Conservation (phyloP, 192 early-diverging fungal genomes). For the Coemansia sp. region DNA sequence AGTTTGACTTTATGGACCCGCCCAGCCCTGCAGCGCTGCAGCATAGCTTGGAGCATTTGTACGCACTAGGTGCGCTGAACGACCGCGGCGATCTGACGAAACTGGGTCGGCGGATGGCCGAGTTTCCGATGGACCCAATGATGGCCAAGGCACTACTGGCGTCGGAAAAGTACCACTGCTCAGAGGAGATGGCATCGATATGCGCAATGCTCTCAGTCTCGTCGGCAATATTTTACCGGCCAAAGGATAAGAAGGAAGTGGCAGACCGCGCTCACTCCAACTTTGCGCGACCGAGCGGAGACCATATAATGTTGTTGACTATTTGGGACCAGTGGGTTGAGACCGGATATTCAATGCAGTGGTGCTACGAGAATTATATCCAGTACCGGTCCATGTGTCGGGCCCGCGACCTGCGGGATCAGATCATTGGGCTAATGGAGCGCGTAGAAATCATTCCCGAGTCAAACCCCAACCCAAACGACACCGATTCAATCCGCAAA, state of each 20-base stretch:
- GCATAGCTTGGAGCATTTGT: slow-evolving; percentile 88
- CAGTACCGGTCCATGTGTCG: slow-evolving; percentile 88
- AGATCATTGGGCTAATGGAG: slow-evolving; percentile 89
- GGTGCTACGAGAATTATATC: slow-evolving; percentile 98
- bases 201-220: slow-evolving; percentile 91
- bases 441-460: slow-evolving; percentile 84
- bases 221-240: slow-evolving; percentile 75
- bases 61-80: slow-evolving; percentile 89
- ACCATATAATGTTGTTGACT: slow-evolving; percentile 87
- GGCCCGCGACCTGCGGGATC: slow-evolving; percentile 90
- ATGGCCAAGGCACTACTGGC: slow-evolving; percentile 88
- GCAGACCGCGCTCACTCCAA: slow-evolving; percentile 92
- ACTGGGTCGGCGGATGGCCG: slow-evolving; percentile 95
- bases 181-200: slow-evolving; percentile 90
- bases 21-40: slow-evolving; percentile 91
- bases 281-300: slow-evolving; percentile 89
- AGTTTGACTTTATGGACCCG: slow-evolving; percentile 99
- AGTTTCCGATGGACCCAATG: slow-evolving; percentile 97
- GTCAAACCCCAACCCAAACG: slow-evolving; percentile 78
- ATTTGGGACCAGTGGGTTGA: slow-evolving; percentile 92
- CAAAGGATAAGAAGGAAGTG: slow-evolving; percentile 88
- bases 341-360: slow-evolving; percentile 87
- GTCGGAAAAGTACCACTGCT: slow-evolving; percentile 89
- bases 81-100: slow-evolving; percentile 92
- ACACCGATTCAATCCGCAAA: slow-evolving; percentile 88